A percentile compares a stretch with the other conserved stretches of the same genome.
Conservation (phyloP, 2,329 filamentous ascomycete genomes). For the Didymella glomerata region DNA sequence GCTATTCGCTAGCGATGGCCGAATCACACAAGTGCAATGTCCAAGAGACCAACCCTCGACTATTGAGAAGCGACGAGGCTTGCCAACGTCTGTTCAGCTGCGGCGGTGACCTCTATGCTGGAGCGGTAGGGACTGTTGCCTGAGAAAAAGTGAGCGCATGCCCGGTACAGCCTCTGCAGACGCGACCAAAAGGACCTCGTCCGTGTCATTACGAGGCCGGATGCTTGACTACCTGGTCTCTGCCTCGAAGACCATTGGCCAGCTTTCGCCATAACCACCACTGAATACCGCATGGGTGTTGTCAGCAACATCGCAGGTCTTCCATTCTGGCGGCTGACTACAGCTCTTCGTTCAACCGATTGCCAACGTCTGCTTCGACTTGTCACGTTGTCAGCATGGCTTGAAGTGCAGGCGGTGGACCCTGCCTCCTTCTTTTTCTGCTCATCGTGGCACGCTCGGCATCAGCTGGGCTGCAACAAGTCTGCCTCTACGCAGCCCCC, state of each 20-base stretch:
- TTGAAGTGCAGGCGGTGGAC: not conserved
- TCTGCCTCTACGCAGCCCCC: too few species aligned
- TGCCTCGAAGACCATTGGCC: not conserved
- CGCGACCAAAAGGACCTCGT: not conserved
- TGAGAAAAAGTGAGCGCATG: not conserved
- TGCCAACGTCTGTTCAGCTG: not conserved
- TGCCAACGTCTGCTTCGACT: not conserved
- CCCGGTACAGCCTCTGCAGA: not conserved
- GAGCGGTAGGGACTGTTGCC: not conserved
- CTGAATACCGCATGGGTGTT: not conserved
- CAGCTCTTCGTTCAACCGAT: not conserved
- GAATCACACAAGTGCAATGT: not conserved
- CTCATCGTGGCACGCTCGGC: too few species aligned
- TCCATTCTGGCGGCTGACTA: conserved; percentile 2
- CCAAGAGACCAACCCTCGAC: not conserved
- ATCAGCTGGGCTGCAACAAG: too few species aligned
- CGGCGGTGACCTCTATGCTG: not conserved
- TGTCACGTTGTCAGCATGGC: not conserved
- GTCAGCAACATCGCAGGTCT: not conserved
- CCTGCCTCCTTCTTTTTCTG: not conserved
- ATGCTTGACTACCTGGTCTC: not conserved
- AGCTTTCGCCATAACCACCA: not conserved
- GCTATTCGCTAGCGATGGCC: not conserved
- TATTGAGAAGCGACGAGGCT: not conserved
- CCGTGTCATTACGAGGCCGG: not conserved